Conservation (phyloP, 352 stramenopile species). For the Phytophthora sojae region DNA sequence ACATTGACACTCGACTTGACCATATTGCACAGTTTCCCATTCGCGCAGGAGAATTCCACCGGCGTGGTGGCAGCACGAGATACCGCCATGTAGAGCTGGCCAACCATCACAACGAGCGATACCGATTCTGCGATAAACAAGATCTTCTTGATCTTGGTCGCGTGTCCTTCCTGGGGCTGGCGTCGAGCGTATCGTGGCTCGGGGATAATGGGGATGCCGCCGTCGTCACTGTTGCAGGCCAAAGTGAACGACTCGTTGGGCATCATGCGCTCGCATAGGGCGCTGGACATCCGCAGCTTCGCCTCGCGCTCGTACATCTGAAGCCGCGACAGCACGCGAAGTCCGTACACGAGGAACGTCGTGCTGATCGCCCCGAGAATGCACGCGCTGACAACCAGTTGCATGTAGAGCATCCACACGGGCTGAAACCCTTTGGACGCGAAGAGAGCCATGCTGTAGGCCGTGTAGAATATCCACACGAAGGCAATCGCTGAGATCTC, state of each 20-base stretch:
- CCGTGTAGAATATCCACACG: constrained; percentile 55
- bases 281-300: constrained; percentile 32
- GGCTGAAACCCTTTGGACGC: constrained; percentile 46
- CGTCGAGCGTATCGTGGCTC: constrained; percentile 18
- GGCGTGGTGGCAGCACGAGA: constrained; percentile 22
- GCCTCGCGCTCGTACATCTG: constrained; percentile 33
- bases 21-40: constrained; percentile 53
- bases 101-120: constrained; percentile 44
- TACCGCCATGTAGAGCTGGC: constrained; percentile 47
- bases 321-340: constrained; percentile 37
- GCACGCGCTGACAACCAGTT: constrained; percentile 33
- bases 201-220: constrained; percentile 22
- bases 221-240: constrained; percentile 29
- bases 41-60: constrained; percentile 60
- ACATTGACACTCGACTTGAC: constrained; percentile 41
- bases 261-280: constrained; percentile 46
- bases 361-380: constrained; percentile 43
- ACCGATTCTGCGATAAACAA: constrained; percentile 55
- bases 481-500: constrained; percentile 38
- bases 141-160: constrained; percentile 56
- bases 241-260: constrained; percentile 54
- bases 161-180: constrained; percentile 38
- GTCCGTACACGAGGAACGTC: constrained; percentile 43
- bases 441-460: constrained; percentile 42
- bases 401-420: constrained; percentile 38